Percentiles rank a stretch among this genome's conserved stretches.
Conservation (phyloP, 1,284 basidiomycete species). For the Microbotryum scabiosae region DNA sequence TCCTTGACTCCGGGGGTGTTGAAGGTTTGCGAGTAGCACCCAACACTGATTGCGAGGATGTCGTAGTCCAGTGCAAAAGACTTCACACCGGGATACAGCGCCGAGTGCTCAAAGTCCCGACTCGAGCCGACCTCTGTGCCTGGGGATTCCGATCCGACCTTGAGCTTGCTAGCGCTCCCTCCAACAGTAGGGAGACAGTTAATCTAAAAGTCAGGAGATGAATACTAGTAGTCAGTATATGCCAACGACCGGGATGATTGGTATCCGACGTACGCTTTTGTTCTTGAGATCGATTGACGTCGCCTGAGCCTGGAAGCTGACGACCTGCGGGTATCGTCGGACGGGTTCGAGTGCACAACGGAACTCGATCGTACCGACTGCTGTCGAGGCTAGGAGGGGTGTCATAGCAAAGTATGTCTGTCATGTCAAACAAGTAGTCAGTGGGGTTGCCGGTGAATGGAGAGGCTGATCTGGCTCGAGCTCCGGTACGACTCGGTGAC, state of each 20-base stretch:
- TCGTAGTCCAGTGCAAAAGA: constrained; percentile 60
- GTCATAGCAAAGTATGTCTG: constrained; percentile 77
- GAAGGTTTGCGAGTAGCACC: constrained; percentile 68
- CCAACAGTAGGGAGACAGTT: constrained; percentile 34
- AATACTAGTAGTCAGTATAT: no score
- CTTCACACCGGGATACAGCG: constrained; percentile 19
- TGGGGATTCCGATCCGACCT: no score
- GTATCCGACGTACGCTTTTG: no score
- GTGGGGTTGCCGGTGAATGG: constrained; percentile 13
- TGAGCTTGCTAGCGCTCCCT: no score
- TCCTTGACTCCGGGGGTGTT: constrained; percentile 55
- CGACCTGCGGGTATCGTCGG: constrained; percentile 34
- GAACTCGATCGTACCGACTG: constrained; percentile 75
- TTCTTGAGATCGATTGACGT: no score
- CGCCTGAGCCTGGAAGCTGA: no score
- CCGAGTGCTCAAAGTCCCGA: constrained; percentile 7
- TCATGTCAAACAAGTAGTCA: constrained; percentile 45
- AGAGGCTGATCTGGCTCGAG: background rate
- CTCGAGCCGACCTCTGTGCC: no score
- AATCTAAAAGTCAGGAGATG: constrained; percentile 35
- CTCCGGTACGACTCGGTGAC: no score
- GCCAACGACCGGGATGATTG: no score
- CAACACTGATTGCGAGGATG: constrained; percentile 74
- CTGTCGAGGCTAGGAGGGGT: constrained; percentile 50
- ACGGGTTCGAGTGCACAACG: constrained; percentile 73